phyloP scores from a whole-genome alignment of 306 rosid genomes.

The Ochetophila trinervis region DNA sequence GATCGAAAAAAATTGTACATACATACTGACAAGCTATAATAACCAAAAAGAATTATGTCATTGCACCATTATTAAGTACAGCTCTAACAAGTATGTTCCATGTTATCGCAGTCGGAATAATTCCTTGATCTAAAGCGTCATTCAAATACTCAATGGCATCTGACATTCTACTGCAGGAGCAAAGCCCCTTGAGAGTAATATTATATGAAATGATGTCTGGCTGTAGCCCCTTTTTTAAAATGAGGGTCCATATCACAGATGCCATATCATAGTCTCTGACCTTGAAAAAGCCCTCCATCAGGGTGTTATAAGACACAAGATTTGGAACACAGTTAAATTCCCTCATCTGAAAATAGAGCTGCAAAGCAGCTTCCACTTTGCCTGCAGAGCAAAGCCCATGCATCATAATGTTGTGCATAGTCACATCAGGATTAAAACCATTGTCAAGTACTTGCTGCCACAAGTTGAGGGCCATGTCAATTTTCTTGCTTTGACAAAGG shows the following conservation, averaged over 20 bases:
- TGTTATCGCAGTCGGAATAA: slow-evolving; percentile 70
- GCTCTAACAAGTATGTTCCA: slow-evolving; percentile 92
- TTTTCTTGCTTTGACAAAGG: slow-evolving; percentile 60
- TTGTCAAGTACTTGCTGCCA: slow-evolving; percentile 59
- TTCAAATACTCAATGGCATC: slow-evolving; percentile 59
- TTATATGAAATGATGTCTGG: slow-evolving; percentile 90
- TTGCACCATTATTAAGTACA: slow-evolving; percentile 37
- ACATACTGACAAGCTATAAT: background rate
- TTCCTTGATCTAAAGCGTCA: slow-evolving; percentile 66
- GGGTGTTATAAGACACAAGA: slow-evolving; percentile 81
- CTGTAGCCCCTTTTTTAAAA: slow-evolving; percentile 45
- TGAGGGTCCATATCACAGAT: slow-evolving; percentile 56
- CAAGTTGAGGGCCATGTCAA: slow-evolving; percentile 50
- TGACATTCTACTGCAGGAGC: slow-evolving; percentile 59
- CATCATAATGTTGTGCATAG: slow-evolving; percentile 69
- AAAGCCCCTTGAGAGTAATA: slow-evolving; percentile 76
- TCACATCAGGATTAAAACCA: slow-evolving; percentile 63
- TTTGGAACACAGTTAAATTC: slow-evolving; percentile 47
- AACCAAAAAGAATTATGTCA: slow-evolving; percentile 26
- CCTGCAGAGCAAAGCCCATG: slow-evolving; percentile 80
- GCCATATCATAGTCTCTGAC: slow-evolving; percentile 61
- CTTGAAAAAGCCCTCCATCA: slow-evolving; percentile 84
- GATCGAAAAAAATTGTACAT: no score
- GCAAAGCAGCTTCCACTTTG: slow-evolving; percentile 59
- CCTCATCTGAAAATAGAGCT: slow-evolving; percentile 59